Base-by-base conservation (phyloP, 805 yeast genomes). In the Myxozyma neotropica region DNA sequence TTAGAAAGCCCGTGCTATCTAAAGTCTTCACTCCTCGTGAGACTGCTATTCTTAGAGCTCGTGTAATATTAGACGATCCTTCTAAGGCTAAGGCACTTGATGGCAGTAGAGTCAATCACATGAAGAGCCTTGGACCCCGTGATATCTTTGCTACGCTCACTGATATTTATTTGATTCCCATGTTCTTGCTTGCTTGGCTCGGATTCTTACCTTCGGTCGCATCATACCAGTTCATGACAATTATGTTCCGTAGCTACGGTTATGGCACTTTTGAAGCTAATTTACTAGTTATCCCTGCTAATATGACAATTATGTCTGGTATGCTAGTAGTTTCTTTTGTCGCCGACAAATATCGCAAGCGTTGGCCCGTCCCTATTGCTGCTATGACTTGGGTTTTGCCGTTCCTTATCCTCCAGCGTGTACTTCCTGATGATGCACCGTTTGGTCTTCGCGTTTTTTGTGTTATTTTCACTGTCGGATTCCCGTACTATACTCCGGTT, bases 51-150 rank as follows among this genome's bases (percentile, higher is more conserved):
- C 75, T 83, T 38, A 86, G 82, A 38, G 84, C 84, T 67, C 77
- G 83, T 58, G 77, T 84, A 1, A 72, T 84, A 46, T 73, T 87
- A 63, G 87, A 85, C 68, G 89, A 85, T 67, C 88, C 88, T 13
- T 68, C 78, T 3, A 80, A 80, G 73, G 87, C 87, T 13, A 78
- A 80, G 63, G 83, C 84, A 3, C 70, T 84, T 15, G 69, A 78
- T 1, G 50, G 42, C 10, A 57, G 54, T 29, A 23, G 53, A 19
- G 23, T 35, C 5, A 44, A 83, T 67, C 83, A 83, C 67, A 75
- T 86, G 69, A 80, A 80, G 65, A 83, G 83, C 8, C 69, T 85
- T 19, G 70, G 78, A 2, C 63, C 73, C 4, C 74, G 69, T 47
- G 78, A 75, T 70, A 64, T 85, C 15, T 51, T 73, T 1, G 74